phyloP scores from a whole-genome alignment of 176 grass and related monocot species.

The Oryza punctata region DNA sequence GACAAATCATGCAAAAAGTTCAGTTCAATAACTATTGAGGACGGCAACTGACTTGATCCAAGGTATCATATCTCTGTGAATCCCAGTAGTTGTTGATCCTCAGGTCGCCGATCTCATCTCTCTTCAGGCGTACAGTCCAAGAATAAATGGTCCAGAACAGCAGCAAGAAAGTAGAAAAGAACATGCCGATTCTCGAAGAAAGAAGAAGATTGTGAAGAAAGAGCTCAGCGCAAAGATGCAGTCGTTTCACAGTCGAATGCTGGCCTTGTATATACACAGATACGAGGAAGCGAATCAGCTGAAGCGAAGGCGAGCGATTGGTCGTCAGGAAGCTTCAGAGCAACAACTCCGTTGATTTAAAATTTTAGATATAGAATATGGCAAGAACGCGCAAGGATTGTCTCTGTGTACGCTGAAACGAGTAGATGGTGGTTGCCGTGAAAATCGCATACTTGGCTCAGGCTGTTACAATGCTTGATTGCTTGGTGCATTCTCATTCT shows the following conservation, averaged over 20 bases:
- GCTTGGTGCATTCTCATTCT: too few species aligned
- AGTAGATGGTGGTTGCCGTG: not conserved
- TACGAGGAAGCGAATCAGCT: not conserved
- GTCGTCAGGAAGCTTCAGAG: not conserved
- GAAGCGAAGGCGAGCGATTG: not conserved
- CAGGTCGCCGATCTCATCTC: not conserved
- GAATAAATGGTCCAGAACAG: slow-evolving; percentile 3
- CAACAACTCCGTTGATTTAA: not conserved
- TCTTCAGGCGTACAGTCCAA: not conserved
- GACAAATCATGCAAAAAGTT: not conserved
- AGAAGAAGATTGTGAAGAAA: not conserved
- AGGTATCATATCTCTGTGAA: not conserved
- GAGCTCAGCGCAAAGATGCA: not conserved
- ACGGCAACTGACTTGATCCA: slow-evolving; percentile 3
- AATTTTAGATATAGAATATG: not conserved
- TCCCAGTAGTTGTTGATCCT: not conserved
- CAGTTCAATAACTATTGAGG: not conserved
- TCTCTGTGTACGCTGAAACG: slow-evolving; percentile 16
- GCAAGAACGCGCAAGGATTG: not conserved
- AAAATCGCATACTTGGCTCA: too few species aligned
- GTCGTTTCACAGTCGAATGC: not conserved
- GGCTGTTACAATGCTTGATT: too few species aligned
- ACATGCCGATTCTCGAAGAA: not conserved
- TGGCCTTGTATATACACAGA: not conserved
- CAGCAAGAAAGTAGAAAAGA: slow-evolving; percentile 33